Evolutionary conservation across 2,329 filamentous ascomycete genomes (phyloP).

Genomic region (Phaeosphaeria sp.): DNA sequence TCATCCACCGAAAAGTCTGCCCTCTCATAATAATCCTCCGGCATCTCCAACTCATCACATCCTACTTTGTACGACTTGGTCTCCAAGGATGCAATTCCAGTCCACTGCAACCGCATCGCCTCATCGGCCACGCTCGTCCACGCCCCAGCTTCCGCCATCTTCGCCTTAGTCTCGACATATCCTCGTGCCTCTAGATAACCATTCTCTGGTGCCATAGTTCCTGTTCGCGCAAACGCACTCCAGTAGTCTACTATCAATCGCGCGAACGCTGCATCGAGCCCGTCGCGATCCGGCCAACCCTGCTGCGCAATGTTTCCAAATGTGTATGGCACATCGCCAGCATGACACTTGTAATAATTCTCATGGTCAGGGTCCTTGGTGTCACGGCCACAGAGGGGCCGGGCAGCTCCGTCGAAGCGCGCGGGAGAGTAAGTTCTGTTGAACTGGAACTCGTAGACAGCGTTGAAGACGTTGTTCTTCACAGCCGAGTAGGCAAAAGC

Average conservation of each 20-base stretch:
- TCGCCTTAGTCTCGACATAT: not conserved
- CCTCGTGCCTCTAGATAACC: not conserved
- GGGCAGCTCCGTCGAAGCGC: not conserved
- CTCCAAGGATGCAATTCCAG: not conserved
- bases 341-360: slow-evolving; percentile 1
- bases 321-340: not conserved
- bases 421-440: not conserved
- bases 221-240: not conserved
- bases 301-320: not conserved
- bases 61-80: not conserved
- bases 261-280: not conserved
- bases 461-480: not conserved
- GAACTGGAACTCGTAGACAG: not conserved
- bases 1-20: not conserved
- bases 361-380: not conserved
- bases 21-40: not conserved
- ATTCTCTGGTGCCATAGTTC: not conserved
- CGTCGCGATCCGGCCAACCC: not conserved
- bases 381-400: not conserved
- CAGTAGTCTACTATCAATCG: not conserved
- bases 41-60: not conserved
- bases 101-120: not conserved
- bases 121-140: not conserved
- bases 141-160: not conserved
- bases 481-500: not conserved